Evolutionary conservation across 768 basidiomycete genomes (phyloP), one percentile per base, ranked within the genome.

Genomic region (Fomitopsis pulvina): DNA sequence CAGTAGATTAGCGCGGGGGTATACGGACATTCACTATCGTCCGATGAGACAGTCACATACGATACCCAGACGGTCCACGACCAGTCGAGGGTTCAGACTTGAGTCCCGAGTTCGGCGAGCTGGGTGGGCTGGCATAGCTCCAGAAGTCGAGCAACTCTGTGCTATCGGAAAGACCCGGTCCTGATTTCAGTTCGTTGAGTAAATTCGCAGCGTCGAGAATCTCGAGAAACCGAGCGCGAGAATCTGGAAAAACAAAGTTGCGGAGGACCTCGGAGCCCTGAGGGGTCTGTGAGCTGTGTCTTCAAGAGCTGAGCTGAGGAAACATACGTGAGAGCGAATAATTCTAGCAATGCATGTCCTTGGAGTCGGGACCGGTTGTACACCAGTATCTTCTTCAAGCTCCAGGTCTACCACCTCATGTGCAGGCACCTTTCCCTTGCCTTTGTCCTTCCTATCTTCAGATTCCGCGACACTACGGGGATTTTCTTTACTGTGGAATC

Each of bases 171-270:
- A 41, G 34, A 22, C 63, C 60, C 30, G 64, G 50, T 29, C 55
- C 53, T 8, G 38, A 34, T 34, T 60, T 58, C 14, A 67, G 47
- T 18, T 66, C 64, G 18, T 51, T 41, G 16, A 75, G 57, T 3
- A 84, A 55, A 4, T 75, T 77, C 1, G 74, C 76, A 7, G 62
- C 66, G 18, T 64, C 67, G 8, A 89, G 57, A 20, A 87, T 67
- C 44, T 73, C 66, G n/a, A 86, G 55, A 47, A 90, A 81, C 47
- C 76, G 72, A 2, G 77, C 80, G 3, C 88, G 78, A 11, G 89
- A 88, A 50, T 88, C 85, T 1, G 89, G 88, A 58, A 77, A 91
- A 37, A 87, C 66, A 58, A 89, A 87, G 1, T 73, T 66, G 12
- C 66, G 71, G 34, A 89, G 63, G 39, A 92, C 66, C 2, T 74